Evolutionary conservation across 495 filamentous ascomycete species (phyloP).

Genomic region (Acidiella bohemica): DNA sequence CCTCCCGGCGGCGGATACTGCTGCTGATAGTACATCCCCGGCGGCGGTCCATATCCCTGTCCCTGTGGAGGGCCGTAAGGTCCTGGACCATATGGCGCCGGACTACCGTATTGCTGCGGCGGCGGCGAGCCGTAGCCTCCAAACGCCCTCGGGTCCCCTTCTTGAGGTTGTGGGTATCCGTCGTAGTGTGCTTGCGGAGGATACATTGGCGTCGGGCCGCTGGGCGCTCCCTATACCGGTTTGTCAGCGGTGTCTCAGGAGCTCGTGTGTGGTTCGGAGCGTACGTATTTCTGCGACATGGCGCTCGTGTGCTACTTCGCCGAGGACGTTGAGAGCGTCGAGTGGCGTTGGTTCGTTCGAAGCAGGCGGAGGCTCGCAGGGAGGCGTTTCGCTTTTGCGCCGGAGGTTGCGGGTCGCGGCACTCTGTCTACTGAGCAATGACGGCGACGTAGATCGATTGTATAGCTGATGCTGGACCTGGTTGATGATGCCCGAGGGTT

Average conservation of each 20-base stretch:
- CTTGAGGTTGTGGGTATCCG: constrained; percentile 7
- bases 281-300: constrained; percentile 1
- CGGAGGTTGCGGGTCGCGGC: no score
- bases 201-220: constrained; percentile 15
- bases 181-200: constrained; percentile 21
- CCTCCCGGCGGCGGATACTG: constrained; percentile 5
- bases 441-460: no score
- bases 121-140: constrained; percentile 7
- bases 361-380: neutral
- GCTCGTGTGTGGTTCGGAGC: neutral
- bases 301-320: neutral
- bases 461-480: no score
- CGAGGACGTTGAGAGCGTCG: neutral
- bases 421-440: no score
- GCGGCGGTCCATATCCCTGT: constrained; percentile 5
- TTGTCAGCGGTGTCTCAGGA: neutral
- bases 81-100: constrained; percentile 8
- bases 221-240: constrained; percentile 5
- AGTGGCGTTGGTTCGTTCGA: neutral
- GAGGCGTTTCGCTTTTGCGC: no score
- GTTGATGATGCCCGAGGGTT: neutral
- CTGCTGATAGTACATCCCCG: constrained; percentile 15
- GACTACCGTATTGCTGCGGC: constrained; percentile 6
- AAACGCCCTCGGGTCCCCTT: constrained; percentile 6
- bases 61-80: constrained; percentile 6